phyloP scores from a whole-genome alignment of 202 grass and related monocot genomes.

The Cymbopogon flexuosus region DNA sequence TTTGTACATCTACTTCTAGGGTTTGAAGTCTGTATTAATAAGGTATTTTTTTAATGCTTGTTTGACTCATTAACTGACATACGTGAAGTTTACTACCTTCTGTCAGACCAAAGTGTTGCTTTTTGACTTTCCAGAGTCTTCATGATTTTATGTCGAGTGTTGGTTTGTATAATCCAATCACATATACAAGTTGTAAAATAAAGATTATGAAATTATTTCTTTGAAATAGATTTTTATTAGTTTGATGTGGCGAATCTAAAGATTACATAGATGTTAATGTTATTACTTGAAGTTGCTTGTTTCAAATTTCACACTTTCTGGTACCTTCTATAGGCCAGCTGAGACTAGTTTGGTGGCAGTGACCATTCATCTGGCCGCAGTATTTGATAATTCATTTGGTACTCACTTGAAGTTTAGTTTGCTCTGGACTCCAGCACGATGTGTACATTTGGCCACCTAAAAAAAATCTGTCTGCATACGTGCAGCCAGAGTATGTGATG shows the following conservation, averaged over 20 bases:
- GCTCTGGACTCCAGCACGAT: neutral
- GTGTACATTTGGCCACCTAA: neutral
- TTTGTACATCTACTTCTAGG: neutral
- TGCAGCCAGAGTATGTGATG: neutral
- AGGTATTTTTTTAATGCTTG: neutral
- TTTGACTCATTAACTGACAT: neutral
- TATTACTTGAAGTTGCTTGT: neutral
- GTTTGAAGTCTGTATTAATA: neutral
- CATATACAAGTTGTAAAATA: neutral
- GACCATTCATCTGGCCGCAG: neutral
- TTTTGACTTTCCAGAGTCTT: neutral
- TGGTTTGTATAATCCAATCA: conserved; percentile 15
- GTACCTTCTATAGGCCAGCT: neutral
- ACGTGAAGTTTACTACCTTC: conserved; percentile 3
- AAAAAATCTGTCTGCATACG: neutral
- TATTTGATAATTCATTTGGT: neutral
- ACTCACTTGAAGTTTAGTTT: neutral
- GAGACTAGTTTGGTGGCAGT: neutral
- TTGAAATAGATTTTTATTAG: neutral
- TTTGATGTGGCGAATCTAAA: neutral
- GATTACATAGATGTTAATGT: neutral
- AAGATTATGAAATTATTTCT: neutral
- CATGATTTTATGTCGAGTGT: neutral
- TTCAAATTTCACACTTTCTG: neutral
- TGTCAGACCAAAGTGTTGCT: neutral